Percentiles rank a stretch among this genome's conserved stretches.
Evolutionary conservation across 352 stramenopile genomes (phyloP).

Genomic region (Pythium scleroteichum): DNA sequence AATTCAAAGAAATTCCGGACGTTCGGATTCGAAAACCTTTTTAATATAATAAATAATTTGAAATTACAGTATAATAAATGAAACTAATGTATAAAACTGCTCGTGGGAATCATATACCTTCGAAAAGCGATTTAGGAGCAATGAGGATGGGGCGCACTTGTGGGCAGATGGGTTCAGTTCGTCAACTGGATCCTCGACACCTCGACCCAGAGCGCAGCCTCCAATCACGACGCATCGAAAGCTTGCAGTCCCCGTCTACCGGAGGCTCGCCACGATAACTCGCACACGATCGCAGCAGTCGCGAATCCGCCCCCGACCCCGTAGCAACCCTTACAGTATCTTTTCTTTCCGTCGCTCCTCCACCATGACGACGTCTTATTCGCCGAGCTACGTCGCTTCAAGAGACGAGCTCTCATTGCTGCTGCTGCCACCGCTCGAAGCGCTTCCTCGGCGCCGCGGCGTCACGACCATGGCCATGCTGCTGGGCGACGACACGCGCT

Average conservation of each 20-base stretch:
- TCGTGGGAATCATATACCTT: neutral
- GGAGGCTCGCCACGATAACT: too few relatives aligned
- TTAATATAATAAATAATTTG: neutral
- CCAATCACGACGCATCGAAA: constrained; percentile 7
- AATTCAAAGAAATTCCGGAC: neutral
- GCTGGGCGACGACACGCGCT: constrained; percentile 9
- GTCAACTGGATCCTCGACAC: constrained; percentile 7
- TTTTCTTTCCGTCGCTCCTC: neutral
- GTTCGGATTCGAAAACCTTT: neutral
- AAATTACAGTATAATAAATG: neutral
- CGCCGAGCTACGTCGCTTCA: neutral
- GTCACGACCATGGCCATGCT: constrained; percentile 11
- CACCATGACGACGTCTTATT: neutral
- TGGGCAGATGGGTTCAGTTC: constrained; percentile 21
- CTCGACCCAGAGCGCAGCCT: neutral
- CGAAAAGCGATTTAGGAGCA: neutral
- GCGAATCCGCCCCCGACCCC: too few relatives aligned
- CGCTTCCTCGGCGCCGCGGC: neutral
- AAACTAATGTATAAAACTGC: neutral
- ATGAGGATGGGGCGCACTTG: neutral
- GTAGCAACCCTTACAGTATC: too few relatives aligned
- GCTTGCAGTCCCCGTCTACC: too few relatives aligned
- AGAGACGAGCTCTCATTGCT: neutral
- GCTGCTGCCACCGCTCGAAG: neutral
- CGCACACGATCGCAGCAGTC: too few relatives aligned